Evolutionary conservation across 345 rosid species (phyloP).

Genomic region (Lepidium aucheri): DNA sequence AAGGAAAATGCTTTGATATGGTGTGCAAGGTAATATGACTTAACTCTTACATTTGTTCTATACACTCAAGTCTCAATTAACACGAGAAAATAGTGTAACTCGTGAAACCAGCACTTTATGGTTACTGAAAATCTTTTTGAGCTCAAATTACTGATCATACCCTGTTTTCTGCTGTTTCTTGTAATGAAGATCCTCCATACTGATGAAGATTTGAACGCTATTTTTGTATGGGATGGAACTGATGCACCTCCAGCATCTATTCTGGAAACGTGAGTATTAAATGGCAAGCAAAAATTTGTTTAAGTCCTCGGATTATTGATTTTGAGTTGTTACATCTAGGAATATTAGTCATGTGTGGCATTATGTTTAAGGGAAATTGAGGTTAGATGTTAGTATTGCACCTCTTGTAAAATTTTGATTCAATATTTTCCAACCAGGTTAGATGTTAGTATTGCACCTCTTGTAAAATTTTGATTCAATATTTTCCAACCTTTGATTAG

Average conservation of each 20-base stretch:
- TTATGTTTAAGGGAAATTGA: neutral
- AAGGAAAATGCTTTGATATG: constrained; percentile 36
- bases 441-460: neutral
- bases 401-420: neutral
- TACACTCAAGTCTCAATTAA: neutral
- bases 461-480: neutral
- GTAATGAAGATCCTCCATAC: constrained; percentile 51
- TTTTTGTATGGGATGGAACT: constrained; percentile 83
- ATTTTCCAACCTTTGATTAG: neutral
- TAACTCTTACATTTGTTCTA: neutral
- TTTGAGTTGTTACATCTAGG: neutral
- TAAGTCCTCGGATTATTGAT: neutral
- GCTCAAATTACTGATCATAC: neutral
- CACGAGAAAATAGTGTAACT: neutral
- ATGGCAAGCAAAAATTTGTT: neutral
- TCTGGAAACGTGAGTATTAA: constrained; percentile 38
- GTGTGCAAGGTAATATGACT: constrained; percentile 42
- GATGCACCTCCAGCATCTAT: constrained; percentile 52
- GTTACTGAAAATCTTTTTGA: neutral
- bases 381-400: neutral
- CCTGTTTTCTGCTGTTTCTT: constrained; percentile 5
- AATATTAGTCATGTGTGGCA: neutral
- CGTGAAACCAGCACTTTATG: neutral
- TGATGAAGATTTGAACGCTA: constrained; percentile 29
- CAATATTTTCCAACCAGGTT: neutral